These are phyloP conservation scores for Santalum album DNA, from an alignment of 164 flowering plant species.

Conservation along the genomic window DNA sequence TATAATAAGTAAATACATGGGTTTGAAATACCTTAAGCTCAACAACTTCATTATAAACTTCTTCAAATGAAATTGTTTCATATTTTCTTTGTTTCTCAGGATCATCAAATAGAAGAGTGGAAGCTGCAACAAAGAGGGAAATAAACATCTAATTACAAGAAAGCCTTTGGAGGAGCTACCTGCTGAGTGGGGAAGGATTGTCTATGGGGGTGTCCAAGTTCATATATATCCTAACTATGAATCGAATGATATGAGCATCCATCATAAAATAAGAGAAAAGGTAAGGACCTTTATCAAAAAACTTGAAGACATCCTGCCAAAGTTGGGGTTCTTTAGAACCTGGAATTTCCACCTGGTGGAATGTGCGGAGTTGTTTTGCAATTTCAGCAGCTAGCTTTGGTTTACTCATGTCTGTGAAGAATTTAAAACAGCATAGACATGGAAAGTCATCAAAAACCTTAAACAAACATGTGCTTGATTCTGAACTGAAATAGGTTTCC, in stretches of 20 bases:
- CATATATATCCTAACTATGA: too few relatives aligned
- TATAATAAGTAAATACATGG: too few relatives aligned
- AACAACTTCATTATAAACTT: constrained; percentile 45
- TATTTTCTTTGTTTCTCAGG: constrained; percentile 59
- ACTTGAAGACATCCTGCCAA: constrained; percentile 76
- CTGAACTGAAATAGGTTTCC: not conserved
- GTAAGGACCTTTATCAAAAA: constrained; percentile 59
- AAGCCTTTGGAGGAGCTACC: too few relatives aligned
- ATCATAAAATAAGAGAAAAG: not conserved
- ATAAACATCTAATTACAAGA: too few relatives aligned
- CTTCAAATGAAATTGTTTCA: constrained; percentile 58
- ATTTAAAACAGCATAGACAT: constrained; percentile 4
- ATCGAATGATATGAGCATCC: not conserved
- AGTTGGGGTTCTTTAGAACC: constrained; percentile 89
- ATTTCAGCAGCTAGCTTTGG: constrained; percentile 84
- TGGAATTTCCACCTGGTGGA: constrained; percentile 82
- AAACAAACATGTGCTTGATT: not conserved
- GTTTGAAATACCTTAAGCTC: constrained; percentile 91
- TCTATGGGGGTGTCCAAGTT: too few relatives aligned
- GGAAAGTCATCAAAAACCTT: not conserved
- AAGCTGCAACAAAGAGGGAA: constrained; percentile 47
- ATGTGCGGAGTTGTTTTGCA: constrained; percentile 68
- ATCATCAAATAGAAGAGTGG: constrained; percentile 70
- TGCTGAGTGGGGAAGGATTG: too few relatives aligned
- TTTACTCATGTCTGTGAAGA: constrained; percentile 61